These are phyloP conservation scores for Vigna nakashimae DNA, from an alignment of 306 rosid genomes.

Conservation along the genomic window DNA sequence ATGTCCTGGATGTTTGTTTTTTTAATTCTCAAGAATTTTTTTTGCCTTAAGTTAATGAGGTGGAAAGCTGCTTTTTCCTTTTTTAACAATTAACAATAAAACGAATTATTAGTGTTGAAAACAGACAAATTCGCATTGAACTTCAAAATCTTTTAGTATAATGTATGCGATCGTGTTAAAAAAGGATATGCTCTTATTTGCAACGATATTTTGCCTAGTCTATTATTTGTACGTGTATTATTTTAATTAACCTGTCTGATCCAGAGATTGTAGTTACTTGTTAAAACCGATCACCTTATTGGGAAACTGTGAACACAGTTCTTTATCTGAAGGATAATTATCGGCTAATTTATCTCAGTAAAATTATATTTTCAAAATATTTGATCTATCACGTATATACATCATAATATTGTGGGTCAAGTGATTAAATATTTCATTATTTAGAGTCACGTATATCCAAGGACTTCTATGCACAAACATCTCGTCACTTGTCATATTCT, in stretches of 20 bases:
- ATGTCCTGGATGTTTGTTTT: constrained; percentile 26
- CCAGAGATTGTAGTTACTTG: not conserved
- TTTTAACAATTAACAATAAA: constrained; percentile 23
- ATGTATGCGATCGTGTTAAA: constrained; percentile 10
- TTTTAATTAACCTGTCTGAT: not conserved
- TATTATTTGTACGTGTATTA: not conserved
- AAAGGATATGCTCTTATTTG: constrained; percentile 7
- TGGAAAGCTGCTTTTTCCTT: constrained; percentile 21
- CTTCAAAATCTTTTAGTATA: not conserved
- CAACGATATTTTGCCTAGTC: not conserved
- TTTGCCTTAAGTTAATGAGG: constrained; percentile 32
- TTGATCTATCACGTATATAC: too few species aligned
- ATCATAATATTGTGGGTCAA: too few species aligned
- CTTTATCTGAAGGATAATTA: too few species aligned
- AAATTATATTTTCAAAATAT: not conserved
- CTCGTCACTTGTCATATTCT: too few species aligned
- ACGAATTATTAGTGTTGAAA: constrained; percentile 32
- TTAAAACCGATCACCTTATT: not conserved
- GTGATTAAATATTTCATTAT: too few species aligned
- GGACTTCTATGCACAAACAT: too few species aligned
- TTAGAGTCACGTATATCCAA: too few species aligned
- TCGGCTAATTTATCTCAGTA: too few species aligned
- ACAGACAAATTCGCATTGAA: constrained; percentile 30
- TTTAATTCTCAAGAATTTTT: constrained; percentile 32
- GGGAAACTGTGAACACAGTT: not conserved